These are phyloP conservation scores for Globisporangium canariense DNA, from an alignment of 352 stramenopile species.

Conservation along the genomic window DNA sequence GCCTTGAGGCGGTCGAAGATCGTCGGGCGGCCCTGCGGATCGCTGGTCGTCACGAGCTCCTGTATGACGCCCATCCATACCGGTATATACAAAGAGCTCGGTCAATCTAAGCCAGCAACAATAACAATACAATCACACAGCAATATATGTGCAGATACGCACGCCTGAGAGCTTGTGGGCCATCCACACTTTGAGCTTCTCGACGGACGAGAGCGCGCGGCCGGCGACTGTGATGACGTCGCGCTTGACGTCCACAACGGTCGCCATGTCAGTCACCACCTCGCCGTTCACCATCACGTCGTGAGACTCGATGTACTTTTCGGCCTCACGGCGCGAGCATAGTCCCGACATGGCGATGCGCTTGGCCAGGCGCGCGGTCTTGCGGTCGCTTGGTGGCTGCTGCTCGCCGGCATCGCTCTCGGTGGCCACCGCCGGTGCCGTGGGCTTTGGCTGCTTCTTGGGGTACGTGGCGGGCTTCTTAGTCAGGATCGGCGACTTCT, in stretches of 20 bases:
- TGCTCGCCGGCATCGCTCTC: too few species aligned
- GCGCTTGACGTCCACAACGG: constrained; percentile 45
- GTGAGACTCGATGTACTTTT: constrained; percentile 71
- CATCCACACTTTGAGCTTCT: constrained; percentile 74
- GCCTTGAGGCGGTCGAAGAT: constrained; percentile 85
- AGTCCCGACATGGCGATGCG: constrained; percentile 78
- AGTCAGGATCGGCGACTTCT: constrained; percentile 22
- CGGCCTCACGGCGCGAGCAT: constrained; percentile 80
- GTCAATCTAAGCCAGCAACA: not conserved
- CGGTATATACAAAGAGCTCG: constrained; percentile 7
- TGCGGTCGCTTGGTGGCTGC: not conserved
- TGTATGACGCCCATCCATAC: constrained; percentile 10
- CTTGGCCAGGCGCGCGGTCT: constrained; percentile 66
- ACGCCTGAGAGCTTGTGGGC: constrained; percentile 86
- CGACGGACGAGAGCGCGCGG: constrained; percentile 30
- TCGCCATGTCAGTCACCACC: constrained; percentile 51
- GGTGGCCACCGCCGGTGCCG: not conserved
- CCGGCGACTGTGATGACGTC: constrained; percentile 64
- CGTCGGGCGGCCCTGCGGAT: constrained; percentile 76
- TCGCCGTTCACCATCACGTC: constrained; percentile 78
- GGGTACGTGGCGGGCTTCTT: constrained; percentile 6
- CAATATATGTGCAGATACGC: constrained; percentile 21
- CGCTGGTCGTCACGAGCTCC: constrained; percentile 76
- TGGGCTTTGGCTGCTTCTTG: constrained; percentile 17
- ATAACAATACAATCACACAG: not conserved